Percentiles rank a stretch among this genome's conserved stretches.
These are phyloP conservation scores for Aspergillus tanneri DNA, from an alignment of 2,329 filamentous ascomycete species.

Conservation along the genomic window DNA sequence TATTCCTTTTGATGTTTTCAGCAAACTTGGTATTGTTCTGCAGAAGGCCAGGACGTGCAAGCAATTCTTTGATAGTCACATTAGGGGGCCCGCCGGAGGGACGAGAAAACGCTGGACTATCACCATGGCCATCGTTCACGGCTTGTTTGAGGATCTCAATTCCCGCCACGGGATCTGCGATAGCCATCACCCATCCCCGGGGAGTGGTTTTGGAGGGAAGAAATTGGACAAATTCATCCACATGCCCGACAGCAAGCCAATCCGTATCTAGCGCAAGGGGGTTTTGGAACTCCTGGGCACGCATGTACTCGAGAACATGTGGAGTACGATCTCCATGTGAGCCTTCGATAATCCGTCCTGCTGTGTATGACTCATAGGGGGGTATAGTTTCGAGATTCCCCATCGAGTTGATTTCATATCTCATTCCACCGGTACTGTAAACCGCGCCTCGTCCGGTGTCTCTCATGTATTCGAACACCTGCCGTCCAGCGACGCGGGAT, in stretches of 20 bases:
- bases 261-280: constrained; percentile 37
- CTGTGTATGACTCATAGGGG: constrained; percentile 27
- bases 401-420: constrained; percentile 23
- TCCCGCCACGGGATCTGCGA: constrained; percentile 22
- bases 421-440: constrained; percentile 23
- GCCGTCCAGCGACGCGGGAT: constrained; percentile 27
- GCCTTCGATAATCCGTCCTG: constrained; percentile 26
- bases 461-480: constrained; percentile 36
- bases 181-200: constrained; percentile 23
- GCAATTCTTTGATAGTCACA: background rate
- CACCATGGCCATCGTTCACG: constrained; percentile 25
- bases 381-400: constrained; percentile 45
- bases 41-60: background rate
- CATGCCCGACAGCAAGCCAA: constrained; percentile 35
- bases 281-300: constrained; percentile 37
- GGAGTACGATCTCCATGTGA: constrained; percentile 12
- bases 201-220: constrained; percentile 25
- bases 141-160: constrained; percentile 27
- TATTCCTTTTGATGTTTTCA: constrained; percentile 1
- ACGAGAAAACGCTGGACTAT: background rate
- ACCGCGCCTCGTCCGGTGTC: constrained; percentile 33
- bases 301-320: constrained; percentile 30
- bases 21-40: background rate
- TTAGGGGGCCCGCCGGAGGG: background rate
- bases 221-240: constrained; percentile 40